Percentiles rank a stretch among this genome's conserved stretches.
These are phyloP conservation scores for Fraxinus albicans DNA, from an alignment of 305 asterid genomes.

Conservation along the genomic window DNA sequence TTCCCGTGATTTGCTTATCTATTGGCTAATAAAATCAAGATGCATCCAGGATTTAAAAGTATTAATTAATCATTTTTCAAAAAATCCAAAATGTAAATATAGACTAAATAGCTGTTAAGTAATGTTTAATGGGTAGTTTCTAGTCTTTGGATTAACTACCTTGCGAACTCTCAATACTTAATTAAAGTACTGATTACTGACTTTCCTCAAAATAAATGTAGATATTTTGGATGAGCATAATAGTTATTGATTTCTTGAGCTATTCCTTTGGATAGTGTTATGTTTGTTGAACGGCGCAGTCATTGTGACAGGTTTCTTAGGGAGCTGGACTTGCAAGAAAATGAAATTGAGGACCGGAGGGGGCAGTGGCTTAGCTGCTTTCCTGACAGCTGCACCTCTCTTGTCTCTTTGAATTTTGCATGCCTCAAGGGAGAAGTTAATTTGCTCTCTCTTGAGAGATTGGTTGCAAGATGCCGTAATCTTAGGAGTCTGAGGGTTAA, in stretches of 20 bases:
- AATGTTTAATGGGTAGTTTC: neutral
- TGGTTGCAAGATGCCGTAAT: slow-evolving; percentile 62
- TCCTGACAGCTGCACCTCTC: slow-evolving; percentile 70
- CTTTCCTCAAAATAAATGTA: neutral
- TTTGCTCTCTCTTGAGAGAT: slow-evolving; percentile 62
- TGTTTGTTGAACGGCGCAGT: neutral
- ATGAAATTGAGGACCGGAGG: slow-evolving; percentile 67
- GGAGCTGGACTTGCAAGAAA: slow-evolving; percentile 81
- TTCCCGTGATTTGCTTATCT: neutral
- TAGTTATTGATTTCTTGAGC: neutral
- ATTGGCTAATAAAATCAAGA: neutral
- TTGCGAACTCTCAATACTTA: neutral
- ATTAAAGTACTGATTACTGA: neutral
- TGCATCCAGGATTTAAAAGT: neutral
- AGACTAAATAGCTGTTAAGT: neutral
- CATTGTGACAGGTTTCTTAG: slow-evolving; percentile 49
- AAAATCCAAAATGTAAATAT: neutral
- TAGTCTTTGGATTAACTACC: neutral
- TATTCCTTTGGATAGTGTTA: neutral
- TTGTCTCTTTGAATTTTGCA: slow-evolving; percentile 72
- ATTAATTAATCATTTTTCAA: neutral
- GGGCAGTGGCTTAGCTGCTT: slow-evolving; percentile 90
- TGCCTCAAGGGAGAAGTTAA: slow-evolving; percentile 85
- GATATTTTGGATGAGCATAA: neutral
- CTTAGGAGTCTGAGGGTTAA: slow-evolving; percentile 67